Evolutionary conservation across 805 yeast genomes (phyloP), one percentile per base, ranked within the genome.

Genomic region (Candida lessepsii): DNA sequence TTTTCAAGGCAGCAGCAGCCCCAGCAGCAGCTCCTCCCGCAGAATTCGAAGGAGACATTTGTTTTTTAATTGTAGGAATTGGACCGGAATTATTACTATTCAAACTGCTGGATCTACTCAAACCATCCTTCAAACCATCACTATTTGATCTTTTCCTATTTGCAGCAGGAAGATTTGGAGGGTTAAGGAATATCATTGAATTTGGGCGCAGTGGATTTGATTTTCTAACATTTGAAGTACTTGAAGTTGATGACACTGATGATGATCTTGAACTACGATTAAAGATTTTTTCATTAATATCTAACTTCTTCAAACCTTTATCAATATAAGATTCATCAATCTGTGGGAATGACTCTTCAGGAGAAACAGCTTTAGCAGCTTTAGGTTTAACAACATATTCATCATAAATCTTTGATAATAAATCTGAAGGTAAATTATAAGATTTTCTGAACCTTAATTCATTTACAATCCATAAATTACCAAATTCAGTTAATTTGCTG

Each of bases 391-490:
- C 18, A 5, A 26, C 29, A 23, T 27, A 36, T 14, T 37, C 40
- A 18, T 21, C 29, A 29, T 37, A 37, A 5, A 37, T 19, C 10
- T 29, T 13, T n/a, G 25, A 27, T 15, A 39, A 29, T 10, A 24
- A 26, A 10, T 34, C 28, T 7, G 25, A 5, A 5, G 42, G 42
- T 18, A 68, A 48, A 16, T 46, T 47, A 44, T 65, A 61, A 4
- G 57, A 44, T 51, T 63, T 59, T 54, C 78, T 54, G 52, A 73
- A 60, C 48, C 69, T 50, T 46, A 70, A 34, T 37, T 72, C 77
- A 25, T 68, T 61, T 8, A 58, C 45, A 1, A 72, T 56, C 80
- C 80, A 76, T 31, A 57, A 55, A 14, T 46, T 40, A 4, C 67
- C 65, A 35, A 75, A 65, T 20, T 63, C 66, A 29, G 58, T 65